phyloP scores from a whole-genome alignment of 805 yeast genomes.

The Candida succiphila region DNA sequence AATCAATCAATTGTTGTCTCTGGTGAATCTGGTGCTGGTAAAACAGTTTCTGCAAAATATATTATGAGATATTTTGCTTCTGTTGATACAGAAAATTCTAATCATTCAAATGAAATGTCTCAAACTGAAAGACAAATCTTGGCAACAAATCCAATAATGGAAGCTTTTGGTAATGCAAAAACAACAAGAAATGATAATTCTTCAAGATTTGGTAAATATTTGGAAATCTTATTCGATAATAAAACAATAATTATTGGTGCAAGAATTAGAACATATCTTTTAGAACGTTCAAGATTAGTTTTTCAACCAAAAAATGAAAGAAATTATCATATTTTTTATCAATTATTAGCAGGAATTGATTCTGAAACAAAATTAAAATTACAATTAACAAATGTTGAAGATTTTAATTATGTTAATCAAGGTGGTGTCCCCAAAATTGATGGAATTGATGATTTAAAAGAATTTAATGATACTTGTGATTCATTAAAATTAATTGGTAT shows the following conservation, averaged over 20 bases:
- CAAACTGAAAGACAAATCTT: slow-evolving; percentile 88
- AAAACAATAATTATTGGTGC: slow-evolving; percentile 85
- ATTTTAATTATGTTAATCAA: slow-evolving; percentile 77
- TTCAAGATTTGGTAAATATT: slow-evolving; percentile 92
- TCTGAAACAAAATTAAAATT: slow-evolving; percentile 45
- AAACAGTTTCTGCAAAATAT: slow-evolving; percentile 93
- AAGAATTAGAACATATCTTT: slow-evolving; percentile 79
- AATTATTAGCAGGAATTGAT: slow-evolving; percentile 65
- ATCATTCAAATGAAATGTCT: slow-evolving; percentile 54
- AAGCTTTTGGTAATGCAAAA: slow-evolving; percentile 97
- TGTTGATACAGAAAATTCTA: slow-evolving; percentile 50
- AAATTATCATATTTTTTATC: slow-evolving; percentile 93
- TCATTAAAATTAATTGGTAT: slow-evolving; percentile 81
- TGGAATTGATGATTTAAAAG: slow-evolving; percentile 76
- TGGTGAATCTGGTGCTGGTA: slow-evolving; percentile 99
- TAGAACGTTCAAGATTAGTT: slow-evolving; percentile 90
- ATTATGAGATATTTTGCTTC: slow-evolving; percentile 97
- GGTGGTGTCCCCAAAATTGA: slow-evolving; percentile 67
- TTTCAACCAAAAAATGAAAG: slow-evolving; percentile 89
- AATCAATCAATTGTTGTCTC: slow-evolving; percentile 95
- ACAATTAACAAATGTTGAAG: slow-evolving; percentile 53
- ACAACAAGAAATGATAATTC: slow-evolving; percentile 96
- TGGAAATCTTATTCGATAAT: slow-evolving; percentile 79
- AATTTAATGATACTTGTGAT: slow-evolving; percentile 63
- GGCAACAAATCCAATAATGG: slow-evolving; percentile 96